These are phyloP conservation scores for Sphaerobolus stellatus DNA, from an alignment of 1,284 basidiomycete genomes.

Conservation along the genomic window DNA sequence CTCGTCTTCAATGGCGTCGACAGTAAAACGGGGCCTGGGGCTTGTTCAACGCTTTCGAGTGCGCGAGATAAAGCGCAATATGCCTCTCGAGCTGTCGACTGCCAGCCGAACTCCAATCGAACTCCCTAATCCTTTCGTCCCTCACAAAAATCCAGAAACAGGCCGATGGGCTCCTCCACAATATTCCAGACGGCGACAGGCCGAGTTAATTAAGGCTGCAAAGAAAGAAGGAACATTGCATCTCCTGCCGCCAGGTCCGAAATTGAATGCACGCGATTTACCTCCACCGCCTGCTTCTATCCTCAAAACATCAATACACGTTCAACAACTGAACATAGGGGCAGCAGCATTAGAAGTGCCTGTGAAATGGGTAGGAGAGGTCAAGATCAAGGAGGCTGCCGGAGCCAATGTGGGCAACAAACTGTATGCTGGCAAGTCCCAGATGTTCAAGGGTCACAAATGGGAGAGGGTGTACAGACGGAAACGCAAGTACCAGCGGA, in stretches of 20 bases:
- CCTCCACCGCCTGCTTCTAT: background rate
- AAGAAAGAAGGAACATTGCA: constrained; percentile 50
- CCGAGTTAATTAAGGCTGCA: constrained; percentile 73
- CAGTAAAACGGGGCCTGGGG: constrained; percentile 5
- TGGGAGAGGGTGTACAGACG: constrained; percentile 62
- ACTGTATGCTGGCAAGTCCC: constrained; percentile 69
- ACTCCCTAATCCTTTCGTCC: constrained; percentile 64
- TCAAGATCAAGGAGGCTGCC: constrained; percentile 45
- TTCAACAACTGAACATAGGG: constrained; percentile 10
- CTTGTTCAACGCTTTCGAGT: constrained; percentile 17
- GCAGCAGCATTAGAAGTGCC: constrained; percentile 17
- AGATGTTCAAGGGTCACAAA: constrained; percentile 86
- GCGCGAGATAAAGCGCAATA: constrained; percentile 16
- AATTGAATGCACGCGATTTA: constrained; percentile 31
- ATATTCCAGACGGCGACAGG: constrained; percentile 71
- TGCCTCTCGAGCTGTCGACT: constrained; percentile 6
- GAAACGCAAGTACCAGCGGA: constrained; percentile 44
- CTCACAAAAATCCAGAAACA: constrained; percentile 55
- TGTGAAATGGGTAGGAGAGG: constrained; percentile 59
- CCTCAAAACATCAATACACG: background rate
- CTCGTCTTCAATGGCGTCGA: background rate
- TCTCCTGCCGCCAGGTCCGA: constrained; percentile 65
- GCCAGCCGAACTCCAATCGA: background rate
- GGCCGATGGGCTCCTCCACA: constrained; percentile 67
- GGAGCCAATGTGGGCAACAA: constrained; percentile 57